Evolutionary conservation across 2,329 filamentous ascomycete species (phyloP), one percentile per base, ranked within the genome.

Genomic region (Botrytis cinerea): DNA sequence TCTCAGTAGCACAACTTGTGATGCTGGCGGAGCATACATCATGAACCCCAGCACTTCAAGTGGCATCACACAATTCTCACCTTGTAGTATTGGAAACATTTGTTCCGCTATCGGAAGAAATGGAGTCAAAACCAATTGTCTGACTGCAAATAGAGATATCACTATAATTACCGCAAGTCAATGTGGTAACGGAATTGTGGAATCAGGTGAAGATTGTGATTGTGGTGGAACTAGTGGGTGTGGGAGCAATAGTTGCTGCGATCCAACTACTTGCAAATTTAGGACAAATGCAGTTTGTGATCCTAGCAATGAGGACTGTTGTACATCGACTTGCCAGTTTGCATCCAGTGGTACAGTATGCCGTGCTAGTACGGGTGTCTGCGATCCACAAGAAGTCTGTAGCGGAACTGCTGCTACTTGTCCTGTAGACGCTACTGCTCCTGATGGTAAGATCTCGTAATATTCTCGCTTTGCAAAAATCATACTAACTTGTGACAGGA

Each of bases 151-250:
- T 85, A 90, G 89, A 78, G 91, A 93, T 76, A 90, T 99, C 64
- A 87, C 89, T 46, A 96, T 92, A 43, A 93, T 97, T 78, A 92
- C 90, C 0, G 93, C 92, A 72, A 92, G 91, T 78, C 91, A 95
- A 80, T 99, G 96, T 82, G 96, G 96, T 73, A 99, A 99, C 82
- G 96, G 96, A 71, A 98, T 99, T 77, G 96, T 99, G 69, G 96
- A 98, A 83, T 85, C 88, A 28, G 96, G 94, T 76, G 96, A 99
- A 83, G 92, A 99, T 71, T 99, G 96, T 83, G 96, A 99, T 83
- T 99, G 96, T 80, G 96, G 96, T 75, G 95, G 95, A 72, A 84
- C 85, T 22, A 83, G 85, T 22, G 89, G 88, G 57, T 99, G 96
- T 81, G 89, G 86, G 38, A 83, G 86, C 79, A 96, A 98, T 83